Percentiles rank a stretch among this genome's conserved stretches.
Conservation (phyloP, 768 basidiomycete genomes). For the Boletus subcaerulescens region DNA sequence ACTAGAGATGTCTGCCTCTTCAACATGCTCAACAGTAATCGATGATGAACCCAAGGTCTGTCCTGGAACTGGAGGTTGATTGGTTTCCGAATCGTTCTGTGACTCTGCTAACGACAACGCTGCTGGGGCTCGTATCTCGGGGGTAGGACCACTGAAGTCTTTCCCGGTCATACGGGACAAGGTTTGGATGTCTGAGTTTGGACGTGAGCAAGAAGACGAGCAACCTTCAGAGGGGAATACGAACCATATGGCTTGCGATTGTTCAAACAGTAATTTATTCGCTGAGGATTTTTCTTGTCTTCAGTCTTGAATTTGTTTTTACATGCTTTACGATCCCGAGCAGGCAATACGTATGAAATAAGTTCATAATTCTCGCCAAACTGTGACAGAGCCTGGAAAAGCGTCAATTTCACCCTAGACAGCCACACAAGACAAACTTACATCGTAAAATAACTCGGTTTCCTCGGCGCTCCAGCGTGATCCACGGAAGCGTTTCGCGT, state of each 20-base stretch:
- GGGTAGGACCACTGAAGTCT: slow-evolving; percentile 79
- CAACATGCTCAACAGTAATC: slow-evolving; percentile 30
- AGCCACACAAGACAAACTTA: slow-evolving; percentile 35
- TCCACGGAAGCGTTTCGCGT: slow-evolving; percentile 76
- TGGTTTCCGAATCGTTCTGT: neutral
- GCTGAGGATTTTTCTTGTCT: slow-evolving; percentile 74
- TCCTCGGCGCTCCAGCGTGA: slow-evolving; percentile 89
- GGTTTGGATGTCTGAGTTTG: slow-evolving; percentile 59
- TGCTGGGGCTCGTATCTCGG: slow-evolving; percentile 54
- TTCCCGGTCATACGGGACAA: slow-evolving; percentile 80
- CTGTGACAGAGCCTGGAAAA: slow-evolving; percentile 74
- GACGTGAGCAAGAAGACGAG: neutral
- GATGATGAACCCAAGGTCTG: slow-evolving; percentile 32
- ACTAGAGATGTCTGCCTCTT: slow-evolving; percentile 30
- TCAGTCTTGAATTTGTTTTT: slow-evolving; percentile 93
- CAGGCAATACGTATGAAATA: slow-evolving; percentile 81
- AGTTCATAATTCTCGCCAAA: slow-evolving; percentile 93
- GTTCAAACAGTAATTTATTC: slow-evolving; percentile 73
- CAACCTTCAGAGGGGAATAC: slow-evolving; percentile 20
- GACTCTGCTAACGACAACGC: slow-evolving; percentile 34
- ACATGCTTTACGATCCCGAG: slow-evolving; percentile 83
- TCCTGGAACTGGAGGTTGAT: neutral
- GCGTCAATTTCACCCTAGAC: slow-evolving; percentile 5
- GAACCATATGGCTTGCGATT: slow-evolving; percentile 74
- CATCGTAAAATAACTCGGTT: slow-evolving; percentile 85